Evolutionary conservation across 495 filamentous ascomycete genomes (phyloP).

Genomic region (Aspergillus diversus): DNA sequence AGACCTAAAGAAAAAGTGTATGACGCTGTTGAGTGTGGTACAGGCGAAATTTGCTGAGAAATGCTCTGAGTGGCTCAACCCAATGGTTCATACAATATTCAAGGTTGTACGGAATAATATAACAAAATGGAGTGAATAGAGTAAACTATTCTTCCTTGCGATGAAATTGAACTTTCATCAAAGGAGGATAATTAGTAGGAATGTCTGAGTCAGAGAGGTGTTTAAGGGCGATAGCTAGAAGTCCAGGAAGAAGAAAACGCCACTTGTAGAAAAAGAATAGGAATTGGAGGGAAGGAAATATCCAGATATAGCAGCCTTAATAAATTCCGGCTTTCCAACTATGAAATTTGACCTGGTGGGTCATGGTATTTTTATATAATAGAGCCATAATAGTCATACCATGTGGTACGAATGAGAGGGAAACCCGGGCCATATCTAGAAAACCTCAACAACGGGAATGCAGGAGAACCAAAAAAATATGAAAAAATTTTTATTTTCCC

Average conservation of each 20-base stretch:
- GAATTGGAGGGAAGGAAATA: slow-evolving; percentile 17
- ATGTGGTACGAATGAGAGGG: slow-evolving; percentile 3
- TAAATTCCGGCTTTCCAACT: slow-evolving; percentile 20
- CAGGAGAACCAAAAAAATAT: background rate
- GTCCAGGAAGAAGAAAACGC: background rate
- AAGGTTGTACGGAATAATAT: slow-evolving; percentile 4
- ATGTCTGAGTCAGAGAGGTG: background rate
- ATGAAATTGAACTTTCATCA: background rate
- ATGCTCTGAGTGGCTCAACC: slow-evolving; percentile 4
- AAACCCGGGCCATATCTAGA: background rate
- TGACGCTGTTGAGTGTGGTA: background rate
- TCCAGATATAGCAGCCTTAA: background rate
- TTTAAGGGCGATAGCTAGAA: background rate
- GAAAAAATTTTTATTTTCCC: slow-evolving; percentile 2
- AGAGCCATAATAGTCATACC: slow-evolving; percentile 9
- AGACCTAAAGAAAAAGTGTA: slow-evolving; percentile 5
- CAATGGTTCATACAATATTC: slow-evolving; percentile 4
- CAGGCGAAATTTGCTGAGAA: background rate
- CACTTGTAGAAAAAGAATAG: slow-evolving; percentile 3
- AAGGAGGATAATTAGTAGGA: slow-evolving; percentile 1
- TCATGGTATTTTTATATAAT: slow-evolving; percentile 24
- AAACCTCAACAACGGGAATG: background rate
- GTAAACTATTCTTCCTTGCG: background rate
- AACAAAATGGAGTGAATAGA: background rate
- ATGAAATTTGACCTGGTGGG: slow-evolving; percentile 36